Percentiles rank a stretch among this genome's conserved stretches.
Evolutionary conservation across 805 yeast genomes (phyloP).

Genomic region (Candida pini): DNA sequence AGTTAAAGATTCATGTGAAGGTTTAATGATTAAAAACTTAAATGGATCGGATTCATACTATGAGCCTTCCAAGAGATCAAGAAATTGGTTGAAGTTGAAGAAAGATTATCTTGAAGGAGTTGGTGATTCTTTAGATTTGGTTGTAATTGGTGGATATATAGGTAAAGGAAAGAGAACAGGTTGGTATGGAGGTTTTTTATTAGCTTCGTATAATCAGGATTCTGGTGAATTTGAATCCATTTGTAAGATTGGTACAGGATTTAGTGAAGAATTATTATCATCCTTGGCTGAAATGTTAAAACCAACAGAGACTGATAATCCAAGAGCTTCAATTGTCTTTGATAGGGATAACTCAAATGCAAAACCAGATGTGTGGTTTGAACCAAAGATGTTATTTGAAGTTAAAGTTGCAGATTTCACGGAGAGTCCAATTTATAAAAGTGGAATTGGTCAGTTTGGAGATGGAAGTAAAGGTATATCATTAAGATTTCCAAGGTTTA

Average conservation of each 20-base stretch:
- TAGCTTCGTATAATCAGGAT: conserved; percentile 87
- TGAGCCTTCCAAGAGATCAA: conserved; percentile 91
- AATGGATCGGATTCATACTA: conserved; percentile 77
- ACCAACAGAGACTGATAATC: conserved; percentile 57
- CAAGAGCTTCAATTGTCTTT: conserved; percentile 63
- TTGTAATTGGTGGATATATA: conserved; percentile 88
- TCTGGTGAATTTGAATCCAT: conserved; percentile 91
- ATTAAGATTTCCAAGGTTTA: conserved; percentile 80
- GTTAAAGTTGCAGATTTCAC: conserved; percentile 89
- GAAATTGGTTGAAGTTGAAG: conserved; percentile 93
- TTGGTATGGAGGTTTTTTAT: conserved; percentile 86
- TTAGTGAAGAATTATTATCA: conserved; percentile 76
- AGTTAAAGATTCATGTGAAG: conserved; percentile 87
- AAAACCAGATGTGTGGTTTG: conserved; percentile 91
- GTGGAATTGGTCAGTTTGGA: conserved; percentile 67
- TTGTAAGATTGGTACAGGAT: conserved; percentile 97
- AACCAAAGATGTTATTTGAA: conserved; percentile 79
- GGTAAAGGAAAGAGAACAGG: conserved; percentile 96
- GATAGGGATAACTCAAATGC: conserved; percentile 58
- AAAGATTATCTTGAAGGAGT: conserved; percentile 93
- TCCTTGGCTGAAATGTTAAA: conserved; percentile 54
- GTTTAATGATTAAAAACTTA: conserved; percentile 88
- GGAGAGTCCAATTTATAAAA: conserved; percentile 82
- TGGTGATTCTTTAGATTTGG: conserved; percentile 92
- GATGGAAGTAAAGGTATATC: conserved; percentile 62